These are phyloP conservation scores for Glarea lozoyensis DNA, from an alignment of 495 filamentous ascomycete species.

Conservation along the genomic window DNA sequence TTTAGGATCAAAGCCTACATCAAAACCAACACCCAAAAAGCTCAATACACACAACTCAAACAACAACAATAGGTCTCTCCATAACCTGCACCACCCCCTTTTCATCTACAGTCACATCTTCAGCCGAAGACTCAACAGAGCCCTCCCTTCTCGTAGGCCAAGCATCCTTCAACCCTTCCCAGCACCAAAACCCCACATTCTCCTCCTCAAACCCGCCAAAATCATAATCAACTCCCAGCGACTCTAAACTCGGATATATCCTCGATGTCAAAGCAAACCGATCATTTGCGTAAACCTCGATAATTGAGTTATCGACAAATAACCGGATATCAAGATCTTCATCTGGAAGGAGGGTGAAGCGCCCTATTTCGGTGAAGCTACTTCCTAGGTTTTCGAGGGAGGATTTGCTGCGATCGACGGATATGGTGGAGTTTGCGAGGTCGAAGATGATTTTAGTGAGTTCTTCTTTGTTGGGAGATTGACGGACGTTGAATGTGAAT, in stretches of 20 bases:
- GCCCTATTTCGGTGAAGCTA: constrained; percentile 16
- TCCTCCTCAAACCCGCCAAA: constrained; percentile 11
- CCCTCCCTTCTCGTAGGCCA: constrained; percentile 7
- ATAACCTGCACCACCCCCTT: neutral
- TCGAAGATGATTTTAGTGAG: constrained; percentile 26
- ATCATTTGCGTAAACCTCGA: constrained; percentile 34
- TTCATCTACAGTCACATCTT: neutral
- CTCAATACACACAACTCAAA: no score
- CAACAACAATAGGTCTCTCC: no score
- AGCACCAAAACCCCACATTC: constrained; percentile 9
- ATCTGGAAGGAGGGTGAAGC: constrained; percentile 23
- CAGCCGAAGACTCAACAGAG: neutral
- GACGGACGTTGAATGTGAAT: constrained; percentile 15
- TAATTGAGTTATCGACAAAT: constrained; percentile 30
- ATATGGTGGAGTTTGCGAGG: constrained; percentile 17
- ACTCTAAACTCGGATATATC: constrained; percentile 14
- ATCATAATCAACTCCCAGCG: constrained; percentile 7
- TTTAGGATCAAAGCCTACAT: no score
- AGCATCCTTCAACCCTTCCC: constrained; percentile 12
- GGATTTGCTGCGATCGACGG: constrained; percentile 22
- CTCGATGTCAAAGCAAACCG: constrained; percentile 25
- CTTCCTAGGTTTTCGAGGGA: constrained; percentile 21
- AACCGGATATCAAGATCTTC: constrained; percentile 27
- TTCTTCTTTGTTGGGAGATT: constrained; percentile 12
- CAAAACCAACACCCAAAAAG: no score